Evolutionary conservation across 2,329 filamentous ascomycete species (phyloP).

Genomic region (Metarhizium humberi): DNA sequence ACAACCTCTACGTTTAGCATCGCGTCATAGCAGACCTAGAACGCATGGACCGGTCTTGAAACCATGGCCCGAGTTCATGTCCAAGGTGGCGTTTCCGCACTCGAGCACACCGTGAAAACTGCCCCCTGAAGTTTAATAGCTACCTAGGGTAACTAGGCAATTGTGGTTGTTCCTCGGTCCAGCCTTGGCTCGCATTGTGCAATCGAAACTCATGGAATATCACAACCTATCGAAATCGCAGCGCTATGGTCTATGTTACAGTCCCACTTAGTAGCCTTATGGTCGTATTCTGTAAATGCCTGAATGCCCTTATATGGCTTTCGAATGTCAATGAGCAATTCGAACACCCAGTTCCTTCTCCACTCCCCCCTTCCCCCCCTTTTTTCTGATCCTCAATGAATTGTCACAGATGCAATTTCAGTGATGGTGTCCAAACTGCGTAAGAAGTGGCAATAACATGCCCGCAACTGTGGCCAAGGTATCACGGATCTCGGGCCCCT

Average conservation of each 20-base stretch:
- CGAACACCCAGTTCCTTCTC: neutral
- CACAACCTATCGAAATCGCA: neutral
- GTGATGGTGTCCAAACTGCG: constrained; percentile 70
- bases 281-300: too few relatives aligned
- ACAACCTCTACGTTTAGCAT: too few relatives aligned
- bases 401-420: neutral
- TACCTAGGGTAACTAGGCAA: too few relatives aligned
- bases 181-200: neutral
- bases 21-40: too few relatives aligned
- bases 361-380: too few relatives aligned
- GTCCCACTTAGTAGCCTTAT: neutral
- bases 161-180: neutral
- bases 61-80: too few relatives aligned
- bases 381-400: neutral
- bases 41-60: too few relatives aligned
- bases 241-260: neutral
- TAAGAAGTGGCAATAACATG: constrained; percentile 70
- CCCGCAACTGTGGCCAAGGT: constrained; percentile 63
- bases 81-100: too few relatives aligned
- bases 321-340: too few relatives aligned
- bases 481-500: constrained; percentile 54
- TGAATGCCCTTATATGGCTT: too few relatives aligned
- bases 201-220: neutral
- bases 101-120: too few relatives aligned
- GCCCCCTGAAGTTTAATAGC: too few relatives aligned